Evolutionary conservation across 2,329 filamentous ascomycete genomes (phyloP), one percentile per base, ranked within the genome.

Genomic region (Colletotrichum tanaceti): DNA sequence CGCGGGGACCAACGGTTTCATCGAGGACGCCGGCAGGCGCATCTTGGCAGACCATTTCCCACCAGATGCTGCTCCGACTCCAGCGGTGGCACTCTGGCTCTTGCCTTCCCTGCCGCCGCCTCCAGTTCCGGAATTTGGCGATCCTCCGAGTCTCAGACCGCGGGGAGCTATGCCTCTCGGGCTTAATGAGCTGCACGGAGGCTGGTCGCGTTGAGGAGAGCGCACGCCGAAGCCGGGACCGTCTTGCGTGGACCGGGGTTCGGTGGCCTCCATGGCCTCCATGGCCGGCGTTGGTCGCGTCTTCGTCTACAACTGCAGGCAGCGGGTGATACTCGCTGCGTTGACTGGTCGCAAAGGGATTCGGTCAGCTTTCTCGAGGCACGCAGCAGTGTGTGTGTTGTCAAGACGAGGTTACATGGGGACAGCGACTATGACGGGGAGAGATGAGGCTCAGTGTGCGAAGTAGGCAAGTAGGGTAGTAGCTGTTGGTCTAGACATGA

Each of bases 1-100:
- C n/a, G 79, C 76, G 9, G 84, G 83, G 28, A 85, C 72, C 70
- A 86, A 74, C 16, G 83, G 78, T 65, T 78, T 82, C 11, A 73
- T 63, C n/a, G 73, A 71, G 32, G 75, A 61, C 41, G 55, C 71
- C 18, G 74, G 68, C 18, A 71, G 68, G 59, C 76, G 77, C 50
- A 69, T 73, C 70, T 75, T 78, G 43, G 73, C 70, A 46, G 73
- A 75, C 24, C 71, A 70, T 28, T 71, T 58, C 18, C 68, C 72
- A 6, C 71, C 54, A 3, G 39, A n/a, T 3, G 22, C 38, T 28
- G 54, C 38, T 32, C 39, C 54, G 20, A n/a, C 54, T 57, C 22
- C 58, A 52, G 58, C 6, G 16, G 70, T 60, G 11, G 59, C 58
- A 35, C 43, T 55, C 22, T 53, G 46, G n/a, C 47, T 49, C 28